phyloP scores from a whole-genome alignment of 2,329 filamentous ascomycete genomes.

The Clonostachys chloroleuca region DNA sequence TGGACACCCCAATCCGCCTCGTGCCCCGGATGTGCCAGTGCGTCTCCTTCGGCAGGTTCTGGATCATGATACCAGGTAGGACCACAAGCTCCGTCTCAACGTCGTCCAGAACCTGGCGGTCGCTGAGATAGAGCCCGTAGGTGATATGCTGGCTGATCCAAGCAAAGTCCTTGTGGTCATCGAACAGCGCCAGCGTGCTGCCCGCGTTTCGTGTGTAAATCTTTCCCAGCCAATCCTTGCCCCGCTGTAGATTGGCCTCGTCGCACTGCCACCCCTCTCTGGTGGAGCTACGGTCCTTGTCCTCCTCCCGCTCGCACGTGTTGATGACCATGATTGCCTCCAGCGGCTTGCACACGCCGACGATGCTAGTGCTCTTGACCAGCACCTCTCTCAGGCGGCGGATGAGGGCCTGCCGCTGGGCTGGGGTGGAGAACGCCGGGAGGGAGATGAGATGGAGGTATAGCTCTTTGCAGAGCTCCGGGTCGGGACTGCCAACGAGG shows the following conservation, averaged over 20 bases:
- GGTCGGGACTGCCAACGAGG: constrained; percentile 8
- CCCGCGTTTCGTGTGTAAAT: constrained; percentile 47
- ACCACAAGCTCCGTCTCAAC: constrained; percentile 52
- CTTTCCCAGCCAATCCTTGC: constrained; percentile 48
- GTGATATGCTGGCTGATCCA: constrained; percentile 52
- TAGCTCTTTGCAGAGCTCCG: constrained; percentile 1
- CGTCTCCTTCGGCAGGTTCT: constrained; percentile 47
- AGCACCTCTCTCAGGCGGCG: constrained; percentile 51
- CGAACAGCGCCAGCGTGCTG: constrained; percentile 24
- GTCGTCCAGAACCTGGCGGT: constrained; percentile 47
- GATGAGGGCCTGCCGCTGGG: constrained; percentile 39
- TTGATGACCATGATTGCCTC: constrained; percentile 55
- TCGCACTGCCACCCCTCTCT: constrained; percentile 56
- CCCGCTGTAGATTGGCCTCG: constrained; percentile 46
- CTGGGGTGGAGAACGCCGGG: constrained; percentile 34
- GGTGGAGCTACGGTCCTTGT: constrained; percentile 49
- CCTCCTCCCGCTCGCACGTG: constrained; percentile 43
- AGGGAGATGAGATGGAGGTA: constrained; percentile 39
- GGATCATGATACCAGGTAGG: constrained; percentile 50
- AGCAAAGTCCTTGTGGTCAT: constrained; percentile 30
- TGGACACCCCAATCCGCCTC: constrained; percentile 16
- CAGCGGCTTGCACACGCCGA: constrained; percentile 60
- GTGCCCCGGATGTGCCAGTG: constrained; percentile 42
- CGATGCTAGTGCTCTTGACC: constrained; percentile 51
- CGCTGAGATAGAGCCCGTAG: constrained; percentile 53